A percentile compares a stretch with the other conserved stretches of the same genome.
Conservation (phyloP, 2,329 filamentous ascomycete species). For the Fusarium sambucinum region DNA sequence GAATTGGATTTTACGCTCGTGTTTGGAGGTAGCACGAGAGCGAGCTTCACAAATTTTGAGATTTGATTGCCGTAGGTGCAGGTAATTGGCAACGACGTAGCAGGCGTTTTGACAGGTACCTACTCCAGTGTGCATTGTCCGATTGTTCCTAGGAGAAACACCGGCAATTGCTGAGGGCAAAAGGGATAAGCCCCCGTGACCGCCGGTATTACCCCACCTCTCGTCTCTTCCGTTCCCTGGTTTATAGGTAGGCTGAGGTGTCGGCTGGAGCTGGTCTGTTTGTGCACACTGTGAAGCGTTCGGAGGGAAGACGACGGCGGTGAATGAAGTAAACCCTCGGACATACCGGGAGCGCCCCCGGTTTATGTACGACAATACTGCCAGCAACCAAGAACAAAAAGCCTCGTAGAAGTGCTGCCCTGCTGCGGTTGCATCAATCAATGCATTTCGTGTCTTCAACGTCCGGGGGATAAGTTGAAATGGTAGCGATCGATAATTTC, state of each 20-base stretch:
- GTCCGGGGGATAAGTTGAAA: slow-evolving; percentile 7
- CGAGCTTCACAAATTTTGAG: slow-evolving; percentile 1
- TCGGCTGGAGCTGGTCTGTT: slow-evolving; percentile 10
- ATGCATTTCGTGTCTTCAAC: neutral
- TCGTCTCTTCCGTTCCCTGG: neutral
- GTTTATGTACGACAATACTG: slow-evolving; percentile 2
- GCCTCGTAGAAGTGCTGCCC: neutral
- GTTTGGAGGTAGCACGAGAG: slow-evolving; percentile 30
- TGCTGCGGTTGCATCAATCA: slow-evolving; percentile 20
- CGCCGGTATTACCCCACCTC: slow-evolving; percentile 18
- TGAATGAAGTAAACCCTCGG: slow-evolving; percentile 31
- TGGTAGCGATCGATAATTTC: slow-evolving; percentile 7
- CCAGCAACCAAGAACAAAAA: slow-evolving; percentile 7
- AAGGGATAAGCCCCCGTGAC: slow-evolving; percentile 22
- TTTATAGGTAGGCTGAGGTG: neutral
- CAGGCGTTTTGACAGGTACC: no score
- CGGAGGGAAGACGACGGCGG: slow-evolving; percentile 34
- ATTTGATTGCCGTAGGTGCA: slow-evolving; percentile 8
- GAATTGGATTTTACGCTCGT: slow-evolving; percentile 21
- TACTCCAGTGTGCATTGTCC: neutral
- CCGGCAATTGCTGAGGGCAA: neutral
- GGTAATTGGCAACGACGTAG: slow-evolving; percentile 8
- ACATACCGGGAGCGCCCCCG: slow-evolving; percentile 27
- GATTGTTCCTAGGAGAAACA: neutral
- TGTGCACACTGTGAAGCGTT: slow-evolving; percentile 15